Evolutionary conservation across 176 grass and related monocot genomes (phyloP).

Genomic region (Poa pratensis): DNA sequence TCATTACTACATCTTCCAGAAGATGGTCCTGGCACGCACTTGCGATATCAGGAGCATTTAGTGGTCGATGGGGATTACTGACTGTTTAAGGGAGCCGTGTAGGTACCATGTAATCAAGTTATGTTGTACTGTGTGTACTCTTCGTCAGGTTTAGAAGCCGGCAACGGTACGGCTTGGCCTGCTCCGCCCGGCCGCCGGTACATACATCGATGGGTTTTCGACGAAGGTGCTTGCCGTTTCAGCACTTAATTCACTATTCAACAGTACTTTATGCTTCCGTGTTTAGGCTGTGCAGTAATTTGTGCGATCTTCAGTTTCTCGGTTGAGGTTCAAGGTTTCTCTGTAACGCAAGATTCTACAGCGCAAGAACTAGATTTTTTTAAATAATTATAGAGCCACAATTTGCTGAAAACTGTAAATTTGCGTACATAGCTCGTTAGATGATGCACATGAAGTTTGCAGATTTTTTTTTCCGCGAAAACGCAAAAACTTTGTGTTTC

Average conservation of each 20-base stretch:
- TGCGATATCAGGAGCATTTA: not conserved
- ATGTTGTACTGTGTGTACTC: not conserved
- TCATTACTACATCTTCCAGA: not conserved
- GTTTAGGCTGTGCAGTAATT: not conserved
- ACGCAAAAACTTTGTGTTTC: too few species aligned
- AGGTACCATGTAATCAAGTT: not conserved
- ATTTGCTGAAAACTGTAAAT: not conserved
- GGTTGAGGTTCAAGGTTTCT: not conserved
- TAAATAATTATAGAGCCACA: not conserved
- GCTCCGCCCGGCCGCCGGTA: not conserved
- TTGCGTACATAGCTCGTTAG: not conserved
- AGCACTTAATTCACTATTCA: not conserved
- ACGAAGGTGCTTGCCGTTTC: slow-evolving; percentile 1
- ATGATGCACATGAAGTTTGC: not conserved
- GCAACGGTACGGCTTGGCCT: not conserved
- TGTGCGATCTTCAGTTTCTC: not conserved
- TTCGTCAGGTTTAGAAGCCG: not conserved
- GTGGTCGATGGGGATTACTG: not conserved
- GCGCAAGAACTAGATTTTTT: not conserved
- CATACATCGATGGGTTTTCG: not conserved
- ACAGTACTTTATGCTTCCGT: not conserved
- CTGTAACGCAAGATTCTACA: not conserved
- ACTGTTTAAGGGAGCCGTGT: not conserved
- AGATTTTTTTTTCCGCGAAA: too few species aligned
- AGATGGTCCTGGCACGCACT: not conserved